Percentiles rank a stretch among this genome's conserved stretches.
phyloP scores from a whole-genome alignment of 140 eudicot genomes.

The Oenanthe javanica region DNA sequence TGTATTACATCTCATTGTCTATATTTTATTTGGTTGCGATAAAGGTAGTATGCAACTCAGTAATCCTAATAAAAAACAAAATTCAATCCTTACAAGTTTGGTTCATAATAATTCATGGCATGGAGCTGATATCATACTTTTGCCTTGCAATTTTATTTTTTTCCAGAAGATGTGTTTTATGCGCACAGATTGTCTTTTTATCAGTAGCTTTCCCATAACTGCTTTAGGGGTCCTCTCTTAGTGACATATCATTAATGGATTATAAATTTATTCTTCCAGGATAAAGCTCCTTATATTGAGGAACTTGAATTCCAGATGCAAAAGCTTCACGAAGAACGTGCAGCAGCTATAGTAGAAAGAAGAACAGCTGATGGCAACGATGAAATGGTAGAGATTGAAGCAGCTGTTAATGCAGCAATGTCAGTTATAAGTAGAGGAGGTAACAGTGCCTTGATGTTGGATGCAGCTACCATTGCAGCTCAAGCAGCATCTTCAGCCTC shows the following conservation, averaged over 20 bases:
- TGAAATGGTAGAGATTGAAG: constrained; percentile 74
- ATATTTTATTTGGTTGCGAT: neutral
- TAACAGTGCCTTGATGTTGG: constrained; percentile 32
- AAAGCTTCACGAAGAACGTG: constrained; percentile 85
- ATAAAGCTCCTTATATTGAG: constrained; percentile 83
- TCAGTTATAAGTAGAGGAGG: constrained; percentile 56
- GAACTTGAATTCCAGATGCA: constrained; percentile 94
- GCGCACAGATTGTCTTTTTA: neutral
- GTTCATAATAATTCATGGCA: neutral
- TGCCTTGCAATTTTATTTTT: neutral
- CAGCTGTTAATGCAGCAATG: constrained; percentile 71
- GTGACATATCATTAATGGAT: neutral
- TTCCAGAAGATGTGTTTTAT: neutral
- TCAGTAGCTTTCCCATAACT: neutral
- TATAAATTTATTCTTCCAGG: constrained; percentile 28
- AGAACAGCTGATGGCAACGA: constrained; percentile 69
- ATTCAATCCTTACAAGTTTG: neutral
- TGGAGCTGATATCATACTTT: neutral
- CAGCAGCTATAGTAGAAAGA: constrained; percentile 63
- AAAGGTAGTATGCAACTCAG: neutral
- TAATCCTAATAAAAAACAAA: neutral
- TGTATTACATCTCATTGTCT: neutral
- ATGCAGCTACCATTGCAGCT: constrained; percentile 63
- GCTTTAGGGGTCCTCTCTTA: neutral
- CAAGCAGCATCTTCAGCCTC: constrained; percentile 55